These are phyloP conservation scores for Entomortierella lignicola DNA, from an alignment of 192 early-diverging fungal species.

Conservation along the genomic window DNA sequence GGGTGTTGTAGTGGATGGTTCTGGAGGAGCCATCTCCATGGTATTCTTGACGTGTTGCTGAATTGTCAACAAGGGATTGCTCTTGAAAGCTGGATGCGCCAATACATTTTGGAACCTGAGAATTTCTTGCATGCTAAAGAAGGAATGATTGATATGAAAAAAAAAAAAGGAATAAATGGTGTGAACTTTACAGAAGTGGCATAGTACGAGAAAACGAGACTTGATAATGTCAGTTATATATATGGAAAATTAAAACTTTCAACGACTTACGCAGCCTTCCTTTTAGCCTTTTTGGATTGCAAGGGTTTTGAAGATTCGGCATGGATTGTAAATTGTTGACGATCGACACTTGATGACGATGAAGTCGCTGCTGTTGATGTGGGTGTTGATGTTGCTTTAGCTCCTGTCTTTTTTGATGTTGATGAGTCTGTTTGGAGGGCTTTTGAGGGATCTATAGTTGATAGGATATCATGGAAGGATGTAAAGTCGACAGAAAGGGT, in stretches of 20 bases:
- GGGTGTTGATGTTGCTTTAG: conserved; percentile 20
- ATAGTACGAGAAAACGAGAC: no score
- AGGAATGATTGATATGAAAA: background rate
- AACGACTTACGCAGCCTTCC: conserved; percentile 67
- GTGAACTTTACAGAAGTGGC: background rate
- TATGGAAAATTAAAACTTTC: no score
- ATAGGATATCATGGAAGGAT: conserved; percentile 57
- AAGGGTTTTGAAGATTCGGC: conserved; percentile 36
- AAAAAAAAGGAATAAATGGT: background rate
- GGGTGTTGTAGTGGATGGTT: conserved; percentile 2
- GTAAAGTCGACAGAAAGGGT: conserved; percentile 64
- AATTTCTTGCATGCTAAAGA: conserved; percentile 69
- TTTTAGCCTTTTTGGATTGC: conserved; percentile 64
- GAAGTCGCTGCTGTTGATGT: conserved; percentile 24
- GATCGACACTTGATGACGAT: conserved; percentile 36
- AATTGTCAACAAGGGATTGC: conserved; percentile 77
- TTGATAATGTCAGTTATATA: no score
- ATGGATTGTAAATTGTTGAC: conserved; percentile 43
- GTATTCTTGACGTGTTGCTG: conserved; percentile 81
- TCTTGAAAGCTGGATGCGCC: conserved; percentile 76
- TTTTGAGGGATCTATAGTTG: conserved; percentile 43
- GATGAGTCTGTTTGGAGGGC: conserved; percentile 2
- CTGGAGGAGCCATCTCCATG: conserved; percentile 57
- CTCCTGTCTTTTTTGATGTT: conserved; percentile 20
- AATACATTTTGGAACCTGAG: conserved; percentile 79